phyloP scores from a whole-genome alignment of 2,329 filamentous ascomycete species.

The Volutella citrinella region DNA sequence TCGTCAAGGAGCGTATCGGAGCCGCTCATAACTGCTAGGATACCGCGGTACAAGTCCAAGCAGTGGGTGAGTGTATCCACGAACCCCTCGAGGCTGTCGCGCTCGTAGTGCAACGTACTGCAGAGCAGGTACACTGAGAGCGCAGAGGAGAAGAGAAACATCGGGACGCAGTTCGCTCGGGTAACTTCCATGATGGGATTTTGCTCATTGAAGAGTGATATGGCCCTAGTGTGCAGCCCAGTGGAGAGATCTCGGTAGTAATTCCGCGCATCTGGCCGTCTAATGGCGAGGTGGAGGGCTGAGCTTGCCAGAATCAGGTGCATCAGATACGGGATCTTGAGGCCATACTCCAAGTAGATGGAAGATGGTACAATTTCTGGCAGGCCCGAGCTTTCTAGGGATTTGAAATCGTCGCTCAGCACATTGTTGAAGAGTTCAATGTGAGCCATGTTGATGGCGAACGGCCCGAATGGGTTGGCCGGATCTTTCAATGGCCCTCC shows the following conservation, averaged over 20 bases:
- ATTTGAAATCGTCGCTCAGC: not conserved
- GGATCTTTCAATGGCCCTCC: too few species aligned
- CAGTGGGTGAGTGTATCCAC: constrained; percentile 8
- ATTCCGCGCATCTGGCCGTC: not conserved
- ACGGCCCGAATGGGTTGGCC: not conserved
- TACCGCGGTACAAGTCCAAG: constrained; percentile 10
- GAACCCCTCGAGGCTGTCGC: constrained; percentile 1
- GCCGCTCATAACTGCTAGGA: constrained; percentile 3
- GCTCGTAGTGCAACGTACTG: constrained; percentile 5
- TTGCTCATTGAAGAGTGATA: constrained; percentile 11
- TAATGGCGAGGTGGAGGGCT: constrained; percentile 8
- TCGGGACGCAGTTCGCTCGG: constrained; percentile 8
- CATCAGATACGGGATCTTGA: constrained; percentile 10
- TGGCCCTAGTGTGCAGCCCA: constrained; percentile 7
- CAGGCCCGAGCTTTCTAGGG: not conserved
- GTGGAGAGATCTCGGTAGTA: constrained; percentile 5
- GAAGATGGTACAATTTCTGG: not conserved
- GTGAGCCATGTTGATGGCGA: not conserved
- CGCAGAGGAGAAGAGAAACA: constrained; percentile 11
- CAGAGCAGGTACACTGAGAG: constrained; percentile 13
- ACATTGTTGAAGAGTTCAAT: constrained; percentile 1
- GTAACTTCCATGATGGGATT: constrained; percentile 1
- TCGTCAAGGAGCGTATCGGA: constrained; percentile 5
- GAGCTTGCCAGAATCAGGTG: constrained; percentile 15
- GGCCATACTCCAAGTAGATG: not conserved